Base-by-base conservation (phyloP, 1,284 basidiomycete genomes). In the Rhodotorula sp. region DNA sequence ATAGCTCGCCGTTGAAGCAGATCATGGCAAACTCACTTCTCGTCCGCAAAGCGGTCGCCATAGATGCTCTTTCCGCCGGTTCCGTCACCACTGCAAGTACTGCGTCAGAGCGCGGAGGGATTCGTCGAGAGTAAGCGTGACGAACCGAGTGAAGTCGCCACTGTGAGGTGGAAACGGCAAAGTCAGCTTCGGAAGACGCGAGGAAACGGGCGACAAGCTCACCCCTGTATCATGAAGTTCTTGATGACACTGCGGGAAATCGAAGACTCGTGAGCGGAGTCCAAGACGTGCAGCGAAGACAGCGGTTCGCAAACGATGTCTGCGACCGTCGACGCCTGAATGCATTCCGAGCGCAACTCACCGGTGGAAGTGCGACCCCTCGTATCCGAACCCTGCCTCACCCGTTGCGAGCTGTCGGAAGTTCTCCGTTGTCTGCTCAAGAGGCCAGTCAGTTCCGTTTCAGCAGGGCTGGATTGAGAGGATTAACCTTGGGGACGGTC, bases 331-430 rank as follows among this genome's bases (percentile, higher is more conserved):
- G 20, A 18, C 18, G 51, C 16, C 4, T 56, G 54, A 26, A 79
- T 82, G 67, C 71, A 84, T 81, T 86, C 85, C 5, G 28, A 7
- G 24, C 15, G 3, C 30, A 81, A 89, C 89, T 75, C 88, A 85
- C 76, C 87, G 85, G 82, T 77, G 77, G 71, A 77, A 77, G 6
- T 75, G 75, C 63, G 85, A 87, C 65, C 87, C 87, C 81, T 88
- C 84, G 84, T 88, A 89, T 24, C 88, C 87, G 72, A 84, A 86
- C 81, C 90, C 91, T 76, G 86, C 88, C 77, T 88, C 85, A 69
- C 94, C 92, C 53, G 86, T 87, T 59, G 84, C 80, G 65, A 89
- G 83, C 55, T 68, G 62, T 22, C 62, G 48, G 55, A 64, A 64
- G 62, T 64, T 64, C 37, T 64, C 62, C 11, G 48, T 56, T 4